A percentile compares a stretch with the other conserved stretches of the same genome.
These are phyloP conservation scores for Chaetothyriales sp. DNA, from an alignment of 2,329 filamentous ascomycete species.

Conservation along the genomic window DNA sequence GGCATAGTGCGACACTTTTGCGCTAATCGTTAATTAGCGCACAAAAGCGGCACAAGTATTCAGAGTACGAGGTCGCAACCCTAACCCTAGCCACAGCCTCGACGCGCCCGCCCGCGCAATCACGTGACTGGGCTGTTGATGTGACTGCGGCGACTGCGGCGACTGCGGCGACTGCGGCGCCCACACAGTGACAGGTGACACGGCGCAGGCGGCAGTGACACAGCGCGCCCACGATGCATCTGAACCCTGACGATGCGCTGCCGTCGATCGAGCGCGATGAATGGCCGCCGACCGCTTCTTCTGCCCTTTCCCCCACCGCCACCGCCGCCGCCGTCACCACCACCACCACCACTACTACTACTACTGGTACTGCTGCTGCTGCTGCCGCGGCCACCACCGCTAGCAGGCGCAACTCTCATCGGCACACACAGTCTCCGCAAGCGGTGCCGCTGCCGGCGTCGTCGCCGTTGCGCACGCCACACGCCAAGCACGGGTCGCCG, in stretches of 20 bases:
- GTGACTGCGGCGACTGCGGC: background rate
- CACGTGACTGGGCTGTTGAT: background rate
- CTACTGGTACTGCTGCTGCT: too few relatives aligned
- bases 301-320: background rate
- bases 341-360: background rate
- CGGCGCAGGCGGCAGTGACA: background rate
- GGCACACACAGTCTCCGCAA: background rate
- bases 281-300: background rate
- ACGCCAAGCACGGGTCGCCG: background rate
- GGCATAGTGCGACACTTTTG: too few relatives aligned
- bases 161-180: background rate
- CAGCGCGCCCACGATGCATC: constrained; percentile 1
- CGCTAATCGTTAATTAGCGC: too few relatives aligned
- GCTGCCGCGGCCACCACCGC: background rate
- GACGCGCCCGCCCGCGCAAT: too few relatives aligned
- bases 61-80: too few relatives aligned
- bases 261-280: constrained; percentile 5
- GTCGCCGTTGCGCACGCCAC: constrained; percentile 10
- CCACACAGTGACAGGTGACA: background rate
- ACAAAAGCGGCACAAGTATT: too few relatives aligned
- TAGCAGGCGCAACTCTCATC: background rate
- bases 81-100: too few relatives aligned
- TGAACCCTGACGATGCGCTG: constrained; percentile 4
- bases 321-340: background rate
- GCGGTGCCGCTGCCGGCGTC: constrained; percentile 9